Evolutionary conservation across 2,329 filamentous ascomycete genomes (phyloP).

Genomic region (Pseudogymnoascus sp.): DNA sequence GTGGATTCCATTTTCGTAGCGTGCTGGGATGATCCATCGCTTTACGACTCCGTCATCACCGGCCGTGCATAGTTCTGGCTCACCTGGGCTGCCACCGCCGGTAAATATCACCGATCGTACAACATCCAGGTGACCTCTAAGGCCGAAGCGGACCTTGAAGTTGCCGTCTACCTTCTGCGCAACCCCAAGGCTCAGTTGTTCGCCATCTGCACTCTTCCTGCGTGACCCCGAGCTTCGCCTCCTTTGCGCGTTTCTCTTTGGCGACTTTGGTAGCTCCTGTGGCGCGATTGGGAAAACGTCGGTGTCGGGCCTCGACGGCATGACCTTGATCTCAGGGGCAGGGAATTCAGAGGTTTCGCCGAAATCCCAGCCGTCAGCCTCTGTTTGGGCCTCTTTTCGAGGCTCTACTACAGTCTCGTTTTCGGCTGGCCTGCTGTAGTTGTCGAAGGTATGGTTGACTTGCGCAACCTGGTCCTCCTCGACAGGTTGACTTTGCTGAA

Average conservation of each 20-base stretch:
- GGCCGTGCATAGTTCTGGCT: constrained; percentile 93
- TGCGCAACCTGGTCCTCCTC: constrained; percentile 50
- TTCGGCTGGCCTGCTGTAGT: constrained; percentile 45
- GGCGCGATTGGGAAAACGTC: constrained; percentile 80
- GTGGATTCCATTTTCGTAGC: constrained; percentile 55
- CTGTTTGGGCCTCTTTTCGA: constrained; percentile 31
- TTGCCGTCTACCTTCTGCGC: constrained; percentile 61
- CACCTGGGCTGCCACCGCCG: constrained; percentile 86
- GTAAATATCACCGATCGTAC: constrained; percentile 95
- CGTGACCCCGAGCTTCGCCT: constrained; percentile 74
- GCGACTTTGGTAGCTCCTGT: constrained; percentile 68
- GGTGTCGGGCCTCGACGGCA: constrained; percentile 68
- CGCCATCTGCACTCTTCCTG: constrained; percentile 62
- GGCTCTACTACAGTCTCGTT: constrained; percentile 25
- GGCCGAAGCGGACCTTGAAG: constrained; percentile 88
- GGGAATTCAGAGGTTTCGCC: constrained; percentile 63
- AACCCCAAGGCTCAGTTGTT: constrained; percentile 42
- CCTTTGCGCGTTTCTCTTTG: constrained; percentile 64
- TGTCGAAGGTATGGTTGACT: constrained; percentile 51
- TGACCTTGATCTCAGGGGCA: constrained; percentile 45
- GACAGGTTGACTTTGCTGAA: constrained; percentile 25
- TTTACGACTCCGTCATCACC: constrained; percentile 96
- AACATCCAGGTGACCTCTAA: constrained; percentile 87
- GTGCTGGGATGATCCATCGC: constrained; percentile 85
- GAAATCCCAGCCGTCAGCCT: constrained; percentile 85